Conservation (phyloP, 768 basidiomycete genomes). For the Collybiopsis confluens region DNA sequence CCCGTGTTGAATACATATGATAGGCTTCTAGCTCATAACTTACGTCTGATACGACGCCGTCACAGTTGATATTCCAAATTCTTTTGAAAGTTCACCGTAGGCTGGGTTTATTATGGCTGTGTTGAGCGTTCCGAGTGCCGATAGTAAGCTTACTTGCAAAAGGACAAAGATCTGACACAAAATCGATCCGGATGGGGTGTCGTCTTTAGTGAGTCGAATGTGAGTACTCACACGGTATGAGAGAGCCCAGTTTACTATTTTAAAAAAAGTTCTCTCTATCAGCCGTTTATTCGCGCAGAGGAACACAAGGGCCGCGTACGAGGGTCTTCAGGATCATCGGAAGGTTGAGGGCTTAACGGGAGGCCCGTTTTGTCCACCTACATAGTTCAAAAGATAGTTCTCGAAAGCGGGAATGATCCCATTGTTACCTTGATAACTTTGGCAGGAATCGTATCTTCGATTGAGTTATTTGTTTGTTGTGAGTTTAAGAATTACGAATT, state of each 20-base stretch:
- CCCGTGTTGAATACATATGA: neutral
- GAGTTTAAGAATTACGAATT: too few species aligned
- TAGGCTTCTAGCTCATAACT: neutral
- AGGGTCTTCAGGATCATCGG: conserved; percentile 33
- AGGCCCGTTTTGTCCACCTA: conserved; percentile 31
- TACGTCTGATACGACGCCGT: conserved; percentile 35
- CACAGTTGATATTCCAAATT: conserved; percentile 31
- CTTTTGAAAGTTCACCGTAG: conserved; percentile 30
- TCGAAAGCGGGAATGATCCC: too few species aligned
- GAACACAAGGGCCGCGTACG: conserved; percentile 13
- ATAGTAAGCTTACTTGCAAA: conserved; percentile 27
- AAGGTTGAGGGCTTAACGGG: conserved; percentile 39
- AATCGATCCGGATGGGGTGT: neutral
- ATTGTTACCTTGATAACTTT: too few species aligned
- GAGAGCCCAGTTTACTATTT: neutral
- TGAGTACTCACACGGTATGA: conserved; percentile 24
- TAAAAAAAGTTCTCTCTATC: neutral
- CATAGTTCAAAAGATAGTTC: too few species aligned
- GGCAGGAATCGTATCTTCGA: too few species aligned
- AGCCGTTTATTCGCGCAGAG: neutral
- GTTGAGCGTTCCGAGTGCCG: conserved; percentile 34
- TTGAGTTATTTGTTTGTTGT: too few species aligned
- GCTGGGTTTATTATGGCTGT: conserved; percentile 35
- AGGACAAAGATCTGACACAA: conserved; percentile 15
- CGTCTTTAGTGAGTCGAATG: conserved; percentile 20